Conservation (phyloP, 768 basidiomycete species). For the Mycena rosella region DNA sequence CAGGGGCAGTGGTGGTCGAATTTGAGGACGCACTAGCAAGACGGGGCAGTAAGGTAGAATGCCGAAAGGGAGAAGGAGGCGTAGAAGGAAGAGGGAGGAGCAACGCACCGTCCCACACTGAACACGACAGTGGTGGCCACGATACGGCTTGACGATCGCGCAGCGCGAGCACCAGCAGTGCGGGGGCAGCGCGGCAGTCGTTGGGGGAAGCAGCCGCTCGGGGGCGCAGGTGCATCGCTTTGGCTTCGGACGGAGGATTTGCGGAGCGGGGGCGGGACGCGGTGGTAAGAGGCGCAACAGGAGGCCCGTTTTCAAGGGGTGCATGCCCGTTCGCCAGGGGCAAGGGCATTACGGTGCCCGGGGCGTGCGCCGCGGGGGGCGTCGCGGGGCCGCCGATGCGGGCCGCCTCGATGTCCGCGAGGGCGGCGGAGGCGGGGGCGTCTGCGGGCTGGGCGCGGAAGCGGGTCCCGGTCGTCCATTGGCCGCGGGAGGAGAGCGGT, state of each 20-base stretch:
- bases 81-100: no score
- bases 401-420: conserved; percentile 38
- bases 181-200: conserved; percentile 58
- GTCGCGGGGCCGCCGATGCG: conserved; percentile 54
- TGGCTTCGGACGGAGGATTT: background rate
- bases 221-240: background rate
- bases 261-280: background rate
- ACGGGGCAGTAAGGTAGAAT: background rate
- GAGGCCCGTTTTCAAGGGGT: background rate
- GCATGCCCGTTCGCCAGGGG: background rate
- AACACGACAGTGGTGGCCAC: conserved; percentile 83
- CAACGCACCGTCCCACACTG: conserved; percentile 70
- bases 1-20: conserved; percentile 95
- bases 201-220: conserved; percentile 25
- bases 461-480: conserved; percentile 22
- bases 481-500: conserved; percentile 40
- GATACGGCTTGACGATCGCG: conserved; percentile 75
- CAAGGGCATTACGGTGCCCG: background rate
- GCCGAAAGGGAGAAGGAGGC: background rate
- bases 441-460: no score
- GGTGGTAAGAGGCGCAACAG: background rate
- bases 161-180: conserved; percentile 77
- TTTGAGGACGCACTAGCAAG: conserved; percentile 76
- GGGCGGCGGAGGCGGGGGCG: conserved; percentile 5
- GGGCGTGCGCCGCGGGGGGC: conserved; percentile 9